Conservation (phyloP, 2,329 filamentous ascomycete genomes). For the Aspergillus niger region DNA sequence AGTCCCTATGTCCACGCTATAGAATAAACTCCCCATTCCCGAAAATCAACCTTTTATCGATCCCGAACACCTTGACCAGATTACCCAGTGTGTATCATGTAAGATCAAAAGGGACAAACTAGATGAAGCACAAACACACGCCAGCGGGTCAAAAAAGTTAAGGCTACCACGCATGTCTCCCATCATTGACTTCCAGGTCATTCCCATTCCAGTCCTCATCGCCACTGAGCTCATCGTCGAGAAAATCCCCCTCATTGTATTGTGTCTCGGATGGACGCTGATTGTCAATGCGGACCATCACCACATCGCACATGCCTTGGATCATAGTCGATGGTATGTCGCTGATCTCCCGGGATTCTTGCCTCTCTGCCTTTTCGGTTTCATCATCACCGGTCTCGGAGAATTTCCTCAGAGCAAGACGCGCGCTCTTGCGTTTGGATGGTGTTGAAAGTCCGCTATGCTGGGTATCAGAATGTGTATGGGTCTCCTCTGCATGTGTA, state of each 20-base stretch:
- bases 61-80: background rate
- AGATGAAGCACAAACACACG: background rate
- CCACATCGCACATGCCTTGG: constrained; percentile 61
- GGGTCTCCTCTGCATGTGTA: constrained; percentile 4
- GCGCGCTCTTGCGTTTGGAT: constrained; percentile 44
- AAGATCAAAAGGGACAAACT: background rate
- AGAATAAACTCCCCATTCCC: background rate
- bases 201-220: constrained; percentile 65
- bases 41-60: background rate
- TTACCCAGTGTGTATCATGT: constrained; percentile 5
- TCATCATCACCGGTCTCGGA: constrained; percentile 29
- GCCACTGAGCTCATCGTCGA: constrained; percentile 61
- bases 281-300: constrained; percentile 64
- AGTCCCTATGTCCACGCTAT: no score
- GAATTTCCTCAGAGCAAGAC: constrained; percentile 35
- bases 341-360: constrained; percentile 13
- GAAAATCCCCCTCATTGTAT: constrained; percentile 61
- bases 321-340: constrained; percentile 31
- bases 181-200: constrained; percentile 32
- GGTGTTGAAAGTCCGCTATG: constrained; percentile 21
- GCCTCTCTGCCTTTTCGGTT: constrained; percentile 10
- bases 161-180: constrained; percentile 27
- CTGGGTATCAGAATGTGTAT: constrained; percentile 17
- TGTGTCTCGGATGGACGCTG: constrained; percentile 61
- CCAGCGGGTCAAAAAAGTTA: background rate